Base-by-base conservation (phyloP, 192 early-diverging fungal genomes). In the Entophlyctis luteolus region DNA sequence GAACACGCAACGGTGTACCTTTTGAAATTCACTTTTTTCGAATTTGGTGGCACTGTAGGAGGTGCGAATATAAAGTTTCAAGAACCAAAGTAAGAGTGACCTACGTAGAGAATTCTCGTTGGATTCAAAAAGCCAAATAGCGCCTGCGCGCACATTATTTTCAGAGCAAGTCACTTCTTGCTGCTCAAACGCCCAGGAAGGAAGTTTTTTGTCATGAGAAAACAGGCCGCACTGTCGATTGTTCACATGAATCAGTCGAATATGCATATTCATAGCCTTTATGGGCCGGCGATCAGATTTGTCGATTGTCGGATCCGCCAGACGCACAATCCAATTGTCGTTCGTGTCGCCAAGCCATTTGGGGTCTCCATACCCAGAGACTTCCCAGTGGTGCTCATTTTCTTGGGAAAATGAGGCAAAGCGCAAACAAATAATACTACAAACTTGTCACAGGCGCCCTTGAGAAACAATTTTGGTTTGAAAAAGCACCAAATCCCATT, bases 91-190 rank as follows among this genome's bases (percentile, higher is more conserved):
- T n/a, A n/a, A n/a, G n/a, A n/a, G n/a, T n/a, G n/a, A n/a, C 67
- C 36, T 66, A 79, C 78, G 55, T 12, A 70, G 46, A 2, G 6
- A 12, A 48, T 81, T 67, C 27, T 72, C 66, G 55, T 79, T 76
- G 37, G 34, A 63, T 36, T 81, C 79, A 46, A 81, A 71, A 5
- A 75, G 59, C 79, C 79, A 79, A 25, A 63, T 48, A 49, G 33
- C 28, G 2, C 62, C 62, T 18, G 62, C 6, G 4, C 31, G 73
- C 57, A 20, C 34, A 45, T 47, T 77, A 28, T 94, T 91, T 67
- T 90, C 88, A 67, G 94, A 91, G 42, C 96, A 94, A 54, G 89
- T 93, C 25, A 98, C 88, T 69, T 98, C 96, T 65, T 93, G 84
- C 71, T 94, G 93, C 47, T 75, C 81, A 70, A 87, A 90, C 18